Conservation (phyloP, 257 asterid genomes). For the Solanum chiquidenum region DNA sequence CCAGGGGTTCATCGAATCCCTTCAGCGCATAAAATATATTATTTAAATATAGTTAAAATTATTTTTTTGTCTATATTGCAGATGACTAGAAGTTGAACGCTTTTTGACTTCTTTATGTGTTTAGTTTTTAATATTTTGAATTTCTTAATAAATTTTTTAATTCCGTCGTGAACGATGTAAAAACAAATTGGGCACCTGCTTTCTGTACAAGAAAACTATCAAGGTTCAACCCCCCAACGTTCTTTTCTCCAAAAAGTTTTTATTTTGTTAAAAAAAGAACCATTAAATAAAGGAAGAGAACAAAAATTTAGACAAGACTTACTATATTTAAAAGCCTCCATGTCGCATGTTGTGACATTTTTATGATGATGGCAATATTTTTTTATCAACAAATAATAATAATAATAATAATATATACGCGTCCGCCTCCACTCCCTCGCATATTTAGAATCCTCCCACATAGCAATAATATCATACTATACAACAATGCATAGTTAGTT, state of each 20-base stretch:
- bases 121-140: no score
- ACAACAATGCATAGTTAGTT: background rate
- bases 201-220: background rate
- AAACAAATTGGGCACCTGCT: background rate
- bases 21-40: no score
- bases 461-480: background rate
- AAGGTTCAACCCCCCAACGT: background rate
- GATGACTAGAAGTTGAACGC: no score
- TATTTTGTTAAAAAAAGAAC: background rate
- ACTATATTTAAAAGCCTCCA: background rate
- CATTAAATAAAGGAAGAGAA: background rate
- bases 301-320: background rate
- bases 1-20: no score
- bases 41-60: no score
- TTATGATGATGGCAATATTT: background rate
- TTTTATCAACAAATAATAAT: background rate
- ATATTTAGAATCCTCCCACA: background rate
- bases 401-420: background rate
- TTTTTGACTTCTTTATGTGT: no score
- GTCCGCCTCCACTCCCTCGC: background rate
- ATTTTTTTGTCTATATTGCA: no score
- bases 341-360: background rate
- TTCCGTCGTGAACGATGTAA: background rate
- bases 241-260: background rate
- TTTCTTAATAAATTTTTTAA: accelerated